These are phyloP conservation scores for Pyronema omphalodes DNA, from an alignment of 495 filamentous ascomycete species.

Conservation along the genomic window DNA sequence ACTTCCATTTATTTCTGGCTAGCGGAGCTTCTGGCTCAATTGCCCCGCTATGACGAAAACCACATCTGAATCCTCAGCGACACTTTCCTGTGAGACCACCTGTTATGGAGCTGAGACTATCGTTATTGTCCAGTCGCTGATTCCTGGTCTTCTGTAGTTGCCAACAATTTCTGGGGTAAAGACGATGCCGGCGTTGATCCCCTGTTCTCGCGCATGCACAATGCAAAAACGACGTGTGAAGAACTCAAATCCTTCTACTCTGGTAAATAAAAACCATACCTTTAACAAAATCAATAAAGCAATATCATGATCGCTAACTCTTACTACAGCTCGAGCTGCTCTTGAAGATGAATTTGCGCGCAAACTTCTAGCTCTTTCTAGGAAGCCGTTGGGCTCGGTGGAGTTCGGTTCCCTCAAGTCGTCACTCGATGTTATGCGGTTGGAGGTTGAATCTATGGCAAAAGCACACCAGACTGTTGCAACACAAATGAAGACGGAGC, in stretches of 20 bases:
- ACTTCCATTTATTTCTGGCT: not conserved
- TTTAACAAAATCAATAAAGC: constrained; percentile 2
- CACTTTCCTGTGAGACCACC: constrained; percentile 28
- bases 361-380: constrained; percentile 67
- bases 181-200: constrained; percentile 91
- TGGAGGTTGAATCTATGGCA: constrained; percentile 84
- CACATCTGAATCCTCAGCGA: constrained; percentile 27
- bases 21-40: not conserved
- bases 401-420: constrained; percentile 67
- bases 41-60: not conserved
- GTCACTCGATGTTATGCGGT: constrained; percentile 72
- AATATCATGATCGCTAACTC: not conserved
- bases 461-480: constrained; percentile 86
- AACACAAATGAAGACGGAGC: constrained; percentile 80
- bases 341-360: constrained; percentile 98
- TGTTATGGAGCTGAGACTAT: not conserved
- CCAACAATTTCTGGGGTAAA: constrained; percentile 99
- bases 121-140: not conserved
- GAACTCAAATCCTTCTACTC: constrained; percentile 85
- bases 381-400: constrained; percentile 76
- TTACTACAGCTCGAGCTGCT: constrained; percentile 51
- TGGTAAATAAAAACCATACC: constrained; percentile 36
- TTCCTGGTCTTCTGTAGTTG: constrained; percentile 37
- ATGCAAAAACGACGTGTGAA: constrained; percentile 86
- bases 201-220: constrained; percentile 88